Evolutionary conservation across 345 rosid species (phyloP).

Genomic region (Noccaea bulbosa): DNA sequence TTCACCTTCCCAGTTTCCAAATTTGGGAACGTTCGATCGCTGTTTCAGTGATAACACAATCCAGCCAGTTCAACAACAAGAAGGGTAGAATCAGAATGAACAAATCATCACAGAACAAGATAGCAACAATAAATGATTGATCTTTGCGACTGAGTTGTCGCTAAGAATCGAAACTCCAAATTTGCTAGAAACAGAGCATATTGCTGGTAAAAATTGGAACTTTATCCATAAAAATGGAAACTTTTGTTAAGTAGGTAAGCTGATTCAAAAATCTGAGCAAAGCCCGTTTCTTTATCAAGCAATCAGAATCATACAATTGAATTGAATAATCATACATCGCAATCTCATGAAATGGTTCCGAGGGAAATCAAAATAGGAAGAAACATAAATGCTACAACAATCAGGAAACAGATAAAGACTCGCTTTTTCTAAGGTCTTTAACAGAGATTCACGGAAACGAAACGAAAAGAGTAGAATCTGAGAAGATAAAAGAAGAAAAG

Average conservation of each 20-base stretch:
- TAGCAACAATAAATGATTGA: conserved; percentile 4
- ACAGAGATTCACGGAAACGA: conserved; percentile 17
- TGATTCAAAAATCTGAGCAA: not conserved
- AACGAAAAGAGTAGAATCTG: not conserved
- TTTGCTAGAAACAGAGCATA: no score
- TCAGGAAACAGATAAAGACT: conserved; percentile 9
- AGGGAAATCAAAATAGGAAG: not conserved
- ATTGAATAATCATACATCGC: not conserved
- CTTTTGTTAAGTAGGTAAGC: not conserved
- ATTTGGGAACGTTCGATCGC: conserved; percentile 73
- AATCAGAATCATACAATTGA: conserved; percentile 14
- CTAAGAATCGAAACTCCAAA: conserved; percentile 1
- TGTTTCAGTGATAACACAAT: conserved; percentile 48
- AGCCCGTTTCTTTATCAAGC: conserved; percentile 2
- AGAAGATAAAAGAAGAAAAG: not conserved
- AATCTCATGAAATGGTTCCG: not conserved
- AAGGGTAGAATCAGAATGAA: not conserved
- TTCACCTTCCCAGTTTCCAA: conserved; percentile 89
- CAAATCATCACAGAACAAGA: conserved; percentile 13
- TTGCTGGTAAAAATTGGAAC: not conserved
- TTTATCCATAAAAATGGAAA: not conserved
- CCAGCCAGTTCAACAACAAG: conserved; percentile 30
- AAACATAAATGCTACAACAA: conserved; percentile 13
- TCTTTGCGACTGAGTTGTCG: conserved; percentile 17
- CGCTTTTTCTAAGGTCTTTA: not conserved